A percentile compares a stretch with the other conserved stretches of the same genome.
Conservation (phyloP, 768 basidiomycete species). For the Hysterangium stoloniferum region DNA sequence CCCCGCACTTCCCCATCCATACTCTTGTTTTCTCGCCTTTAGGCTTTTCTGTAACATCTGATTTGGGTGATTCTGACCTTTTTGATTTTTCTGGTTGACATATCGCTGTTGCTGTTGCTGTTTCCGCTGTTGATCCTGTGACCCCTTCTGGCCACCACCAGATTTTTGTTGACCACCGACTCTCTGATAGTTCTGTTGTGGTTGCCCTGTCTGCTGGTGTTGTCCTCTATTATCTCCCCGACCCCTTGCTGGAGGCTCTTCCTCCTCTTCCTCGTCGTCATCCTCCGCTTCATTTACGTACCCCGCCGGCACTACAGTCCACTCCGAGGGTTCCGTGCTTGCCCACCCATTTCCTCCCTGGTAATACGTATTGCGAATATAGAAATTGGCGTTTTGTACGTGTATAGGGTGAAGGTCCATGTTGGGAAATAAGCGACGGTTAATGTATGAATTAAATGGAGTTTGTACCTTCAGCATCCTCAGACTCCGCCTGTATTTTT, state of each 20-base stretch:
- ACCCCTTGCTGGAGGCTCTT: too few species aligned
- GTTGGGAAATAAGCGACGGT: too few species aligned
- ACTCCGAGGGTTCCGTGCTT: too few species aligned
- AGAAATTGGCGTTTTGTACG: too few species aligned
- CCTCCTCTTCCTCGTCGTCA: constrained; percentile 8
- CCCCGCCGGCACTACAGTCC: too few species aligned
- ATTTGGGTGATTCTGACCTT: constrained; percentile 19
- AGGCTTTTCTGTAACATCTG: constrained; percentile 16
- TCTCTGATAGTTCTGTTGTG: constrained; percentile 20
- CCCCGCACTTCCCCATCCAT: not conserved
- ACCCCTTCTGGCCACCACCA: constrained; percentile 14
- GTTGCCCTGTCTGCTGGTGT: constrained; percentile 8
- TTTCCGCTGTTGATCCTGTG: constrained; percentile 15
- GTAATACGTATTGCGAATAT: too few species aligned
- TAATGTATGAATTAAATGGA: too few species aligned
- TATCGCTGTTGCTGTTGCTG: too few species aligned
- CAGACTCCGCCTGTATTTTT: too few species aligned
- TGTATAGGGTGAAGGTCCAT: too few species aligned
- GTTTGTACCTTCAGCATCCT: too few species aligned
- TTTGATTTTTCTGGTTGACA: constrained; percentile 16
- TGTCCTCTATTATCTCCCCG: not conserved
- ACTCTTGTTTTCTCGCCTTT: not conserved
- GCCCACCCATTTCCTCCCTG: too few species aligned
- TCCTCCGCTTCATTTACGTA: constrained; percentile 9
- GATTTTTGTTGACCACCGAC: constrained; percentile 20